Conservation (phyloP, 2,329 filamentous ascomycete species). For the Ophiostoma quercus region DNA sequence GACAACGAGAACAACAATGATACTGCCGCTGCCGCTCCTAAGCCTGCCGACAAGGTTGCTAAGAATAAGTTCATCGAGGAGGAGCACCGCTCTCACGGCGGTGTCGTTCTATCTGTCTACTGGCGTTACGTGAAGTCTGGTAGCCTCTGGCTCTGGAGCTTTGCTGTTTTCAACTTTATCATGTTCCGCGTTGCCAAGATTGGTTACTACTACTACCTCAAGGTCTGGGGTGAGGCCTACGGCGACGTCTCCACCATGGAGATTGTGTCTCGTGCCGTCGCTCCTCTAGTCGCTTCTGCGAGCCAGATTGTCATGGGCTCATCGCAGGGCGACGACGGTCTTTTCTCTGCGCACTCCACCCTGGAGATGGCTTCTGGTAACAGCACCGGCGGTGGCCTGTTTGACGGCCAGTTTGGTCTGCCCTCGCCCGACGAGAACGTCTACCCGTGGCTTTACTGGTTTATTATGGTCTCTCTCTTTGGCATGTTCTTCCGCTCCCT, state of each 20-base stretch:
- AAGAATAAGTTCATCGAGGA: conserved; percentile 72
- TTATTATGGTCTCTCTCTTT: conserved; percentile 59
- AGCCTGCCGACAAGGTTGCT: conserved; percentile 47
- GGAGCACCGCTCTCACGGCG: conserved; percentile 67
- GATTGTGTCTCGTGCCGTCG: conserved; percentile 15
- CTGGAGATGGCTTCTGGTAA: conserved; percentile 3
- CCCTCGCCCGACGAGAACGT: conserved; percentile 65
- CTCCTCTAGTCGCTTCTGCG: conserved; percentile 19
- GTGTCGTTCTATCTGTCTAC: conserved; percentile 70
- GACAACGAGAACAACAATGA: conserved; percentile 30
- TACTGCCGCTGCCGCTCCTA: conserved; percentile 31
- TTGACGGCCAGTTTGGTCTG: conserved; percentile 40
- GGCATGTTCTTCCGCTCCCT: conserved; percentile 57
- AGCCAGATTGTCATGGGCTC: conserved; percentile 8
- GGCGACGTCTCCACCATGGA: conserved; percentile 31
- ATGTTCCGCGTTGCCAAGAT: conserved; percentile 61
- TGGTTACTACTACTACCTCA: conserved; percentile 72
- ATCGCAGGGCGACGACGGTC: not conserved
- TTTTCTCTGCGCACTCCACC: not conserved
- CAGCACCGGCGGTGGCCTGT: conserved; percentile 23
- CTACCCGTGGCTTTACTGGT: conserved; percentile 66
- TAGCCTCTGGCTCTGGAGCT: conserved; percentile 65
- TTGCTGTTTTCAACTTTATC: conserved; percentile 58
- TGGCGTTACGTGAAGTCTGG: conserved; percentile 83
- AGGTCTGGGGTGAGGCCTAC: conserved; percentile 81